phyloP scores from a whole-genome alignment of 2,329 filamentous ascomycete genomes.

The Didymella pinodella region DNA sequence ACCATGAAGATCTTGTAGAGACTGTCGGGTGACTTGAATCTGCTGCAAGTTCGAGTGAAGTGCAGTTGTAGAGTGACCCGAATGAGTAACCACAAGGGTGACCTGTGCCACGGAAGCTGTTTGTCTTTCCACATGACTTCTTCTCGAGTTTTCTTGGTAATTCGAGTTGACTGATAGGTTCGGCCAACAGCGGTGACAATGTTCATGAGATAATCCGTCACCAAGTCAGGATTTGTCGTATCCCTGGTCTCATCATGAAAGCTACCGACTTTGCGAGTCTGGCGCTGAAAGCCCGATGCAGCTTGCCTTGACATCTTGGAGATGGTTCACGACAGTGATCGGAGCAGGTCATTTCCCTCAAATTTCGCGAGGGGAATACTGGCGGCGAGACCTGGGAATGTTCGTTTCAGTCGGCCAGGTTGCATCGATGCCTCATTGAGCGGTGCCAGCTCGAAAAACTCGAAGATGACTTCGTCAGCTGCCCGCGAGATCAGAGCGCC shows the following conservation, averaged over 20 bases:
- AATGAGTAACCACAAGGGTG: not conserved
- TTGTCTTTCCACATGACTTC: not conserved
- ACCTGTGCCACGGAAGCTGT: not conserved
- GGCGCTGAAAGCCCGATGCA: not conserved
- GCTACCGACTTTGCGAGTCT: not conserved
- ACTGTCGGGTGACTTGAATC: not conserved
- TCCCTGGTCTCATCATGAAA: not conserved
- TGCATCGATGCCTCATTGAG: not conserved
- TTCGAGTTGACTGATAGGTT: not conserved
- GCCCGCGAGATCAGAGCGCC: not conserved
- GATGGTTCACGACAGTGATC: not conserved
- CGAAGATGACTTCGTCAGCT: not conserved
- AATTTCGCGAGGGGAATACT: not conserved
- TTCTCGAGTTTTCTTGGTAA: not conserved
- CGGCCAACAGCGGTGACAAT: not conserved
- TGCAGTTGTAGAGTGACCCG: not conserved
- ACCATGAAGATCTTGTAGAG: not conserved
- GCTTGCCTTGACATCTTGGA: not conserved
- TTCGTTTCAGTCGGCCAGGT: not conserved
- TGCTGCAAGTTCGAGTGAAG: not conserved
- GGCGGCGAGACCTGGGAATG: not conserved
- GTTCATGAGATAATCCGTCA: not conserved
- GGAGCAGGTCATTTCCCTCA: not conserved
- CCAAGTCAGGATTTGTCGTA: not conserved
- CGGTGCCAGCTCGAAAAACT: not conserved